Percentiles rank a stretch among this genome's conserved stretches.
These are phyloP conservation scores for Podospora australis DNA, from an alignment of 495 filamentous ascomycete species.

Conservation along the genomic window DNA sequence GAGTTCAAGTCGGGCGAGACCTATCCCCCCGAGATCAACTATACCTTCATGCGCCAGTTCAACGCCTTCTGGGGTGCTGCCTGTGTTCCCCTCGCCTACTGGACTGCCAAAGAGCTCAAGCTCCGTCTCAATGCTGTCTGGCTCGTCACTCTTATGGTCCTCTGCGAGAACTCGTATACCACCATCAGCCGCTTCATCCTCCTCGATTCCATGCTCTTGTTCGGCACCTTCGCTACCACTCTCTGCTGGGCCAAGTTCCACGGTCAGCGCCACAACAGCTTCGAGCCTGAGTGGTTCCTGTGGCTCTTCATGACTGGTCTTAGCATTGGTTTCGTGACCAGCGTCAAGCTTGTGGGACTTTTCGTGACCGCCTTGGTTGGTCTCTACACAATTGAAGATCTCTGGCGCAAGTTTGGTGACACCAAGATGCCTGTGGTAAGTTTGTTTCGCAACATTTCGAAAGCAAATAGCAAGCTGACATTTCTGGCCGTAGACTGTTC, in stretches of 20 bases:
- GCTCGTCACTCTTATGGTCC: constrained; percentile 92
- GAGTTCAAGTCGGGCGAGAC: constrained; percentile 98
- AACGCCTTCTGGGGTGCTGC: constrained; percentile 90
- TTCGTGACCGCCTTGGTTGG: constrained; percentile 94
- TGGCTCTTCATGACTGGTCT: constrained; percentile 90
- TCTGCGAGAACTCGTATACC: constrained; percentile 97
- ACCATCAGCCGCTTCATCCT: constrained; percentile 98
- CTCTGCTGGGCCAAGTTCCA: constrained; percentile 97
- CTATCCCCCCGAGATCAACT: constrained; percentile 90
- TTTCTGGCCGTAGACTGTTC: constrained; percentile 43
- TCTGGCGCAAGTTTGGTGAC: constrained; percentile 98
- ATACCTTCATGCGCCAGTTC: constrained; percentile 97
- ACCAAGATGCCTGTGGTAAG: constrained; percentile 76
- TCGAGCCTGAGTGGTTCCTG: constrained; percentile 80
- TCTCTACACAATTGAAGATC: constrained; percentile 89
- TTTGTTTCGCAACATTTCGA: background rate
- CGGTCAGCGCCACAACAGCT: constrained; percentile 71
- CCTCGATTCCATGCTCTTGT: constrained; percentile 95
- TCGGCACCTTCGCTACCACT: constrained; percentile 93
- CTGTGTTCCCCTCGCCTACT: constrained; percentile 92
- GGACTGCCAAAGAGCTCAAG: constrained; percentile 82
- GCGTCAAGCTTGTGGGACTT: constrained; percentile 95
- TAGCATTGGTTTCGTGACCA: constrained; percentile 95
- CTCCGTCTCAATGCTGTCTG: constrained; percentile 82
- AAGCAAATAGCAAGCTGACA: background rate